Percentiles rank a stretch among this genome's conserved stretches.
phyloP scores from a whole-genome alignment of 768 basidiomycete species.

The Panaeolus cyanescens region DNA sequence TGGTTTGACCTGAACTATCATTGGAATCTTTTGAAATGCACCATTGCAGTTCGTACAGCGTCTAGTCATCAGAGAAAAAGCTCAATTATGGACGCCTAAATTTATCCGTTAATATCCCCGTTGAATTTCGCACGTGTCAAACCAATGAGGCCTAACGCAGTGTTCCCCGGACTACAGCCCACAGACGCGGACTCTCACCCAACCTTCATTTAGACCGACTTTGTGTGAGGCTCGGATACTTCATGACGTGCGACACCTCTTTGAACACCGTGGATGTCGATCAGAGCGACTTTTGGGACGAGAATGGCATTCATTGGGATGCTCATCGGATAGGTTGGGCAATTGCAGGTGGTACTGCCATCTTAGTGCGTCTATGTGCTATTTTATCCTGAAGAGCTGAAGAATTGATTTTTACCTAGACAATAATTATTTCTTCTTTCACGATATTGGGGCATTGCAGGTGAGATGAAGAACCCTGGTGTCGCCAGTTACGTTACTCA shows the following conservation, averaged over 20 bases:
- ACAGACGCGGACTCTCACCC: not conserved
- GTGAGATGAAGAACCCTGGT: slow-evolving; percentile 35
- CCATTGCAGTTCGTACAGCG: no score
- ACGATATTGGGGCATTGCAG: slow-evolving; percentile 64
- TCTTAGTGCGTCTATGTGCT: slow-evolving; percentile 38
- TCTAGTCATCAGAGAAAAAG: no score
- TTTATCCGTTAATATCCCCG: not conserved
- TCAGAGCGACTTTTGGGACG: slow-evolving; percentile 65
- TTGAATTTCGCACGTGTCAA: not conserved
- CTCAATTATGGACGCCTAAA: no score
- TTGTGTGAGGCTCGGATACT: not conserved
- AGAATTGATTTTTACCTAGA: slow-evolving; percentile 35
- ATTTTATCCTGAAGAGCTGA: not conserved
- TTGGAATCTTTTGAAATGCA: no score
- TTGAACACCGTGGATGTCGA: slow-evolving; percentile 52
- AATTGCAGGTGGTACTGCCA: slow-evolving; percentile 63
- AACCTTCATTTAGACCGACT: not conserved
- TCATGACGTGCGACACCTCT: slow-evolving; percentile 33
- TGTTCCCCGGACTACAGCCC: not conserved
- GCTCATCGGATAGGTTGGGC: slow-evolving; percentile 73
- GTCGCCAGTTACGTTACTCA: slow-evolving; percentile 1
- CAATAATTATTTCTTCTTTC: slow-evolving; percentile 57
- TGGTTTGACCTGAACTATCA: no score
- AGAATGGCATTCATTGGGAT: slow-evolving; percentile 56
- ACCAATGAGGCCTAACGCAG: not conserved